Evolutionary conservation across 208 protist species (phyloP).

Genomic region (Crithidia mellificae): DNA sequence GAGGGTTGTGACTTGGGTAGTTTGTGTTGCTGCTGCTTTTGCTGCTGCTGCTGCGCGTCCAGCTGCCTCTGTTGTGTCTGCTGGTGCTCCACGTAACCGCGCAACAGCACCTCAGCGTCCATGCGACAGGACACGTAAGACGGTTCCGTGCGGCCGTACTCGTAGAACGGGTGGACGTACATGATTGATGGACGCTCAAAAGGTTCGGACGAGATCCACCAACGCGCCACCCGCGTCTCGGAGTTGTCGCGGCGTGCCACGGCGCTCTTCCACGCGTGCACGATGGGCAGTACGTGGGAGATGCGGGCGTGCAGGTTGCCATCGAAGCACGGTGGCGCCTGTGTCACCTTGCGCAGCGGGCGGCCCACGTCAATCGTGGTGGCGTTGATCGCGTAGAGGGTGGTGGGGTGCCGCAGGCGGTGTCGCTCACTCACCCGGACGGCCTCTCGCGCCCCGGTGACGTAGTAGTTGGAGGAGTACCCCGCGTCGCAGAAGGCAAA

Average conservation of each 20-base stretch:
- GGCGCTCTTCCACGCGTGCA: slow-evolving; percentile 13
- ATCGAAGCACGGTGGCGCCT: neutral
- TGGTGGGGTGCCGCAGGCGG: neutral
- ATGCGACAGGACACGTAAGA: slow-evolving; percentile 21
- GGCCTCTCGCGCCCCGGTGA: neutral
- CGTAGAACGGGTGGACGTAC: slow-evolving; percentile 20
- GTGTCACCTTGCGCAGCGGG: neutral
- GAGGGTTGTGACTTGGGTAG: neutral
- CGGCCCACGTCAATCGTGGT: neutral
- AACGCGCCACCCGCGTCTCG: slow-evolving; percentile 11
- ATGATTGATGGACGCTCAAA: slow-evolving; percentile 3
- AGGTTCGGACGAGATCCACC: slow-evolving; percentile 20
- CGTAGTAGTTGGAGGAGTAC: slow-evolving; percentile 8
- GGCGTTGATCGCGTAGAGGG: slow-evolving; percentile 14
- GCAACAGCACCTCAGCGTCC: slow-evolving; percentile 24
- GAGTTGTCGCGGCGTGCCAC: slow-evolving; percentile 17
- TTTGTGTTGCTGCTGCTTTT: neutral
- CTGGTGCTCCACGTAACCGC: slow-evolving; percentile 12
- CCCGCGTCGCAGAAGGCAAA: slow-evolving; percentile 15
- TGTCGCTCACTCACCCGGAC: slow-evolving; percentile 9
- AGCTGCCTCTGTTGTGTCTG: neutral
- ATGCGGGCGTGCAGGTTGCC: slow-evolving; percentile 14
- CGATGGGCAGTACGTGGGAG: slow-evolving; percentile 7
- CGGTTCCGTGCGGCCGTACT: slow-evolving; percentile 7
- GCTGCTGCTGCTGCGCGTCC: neutral